These are phyloP conservation scores for Panicum miliaceum DNA, from an alignment of 176 grass and related monocot species.

Conservation along the genomic window DNA sequence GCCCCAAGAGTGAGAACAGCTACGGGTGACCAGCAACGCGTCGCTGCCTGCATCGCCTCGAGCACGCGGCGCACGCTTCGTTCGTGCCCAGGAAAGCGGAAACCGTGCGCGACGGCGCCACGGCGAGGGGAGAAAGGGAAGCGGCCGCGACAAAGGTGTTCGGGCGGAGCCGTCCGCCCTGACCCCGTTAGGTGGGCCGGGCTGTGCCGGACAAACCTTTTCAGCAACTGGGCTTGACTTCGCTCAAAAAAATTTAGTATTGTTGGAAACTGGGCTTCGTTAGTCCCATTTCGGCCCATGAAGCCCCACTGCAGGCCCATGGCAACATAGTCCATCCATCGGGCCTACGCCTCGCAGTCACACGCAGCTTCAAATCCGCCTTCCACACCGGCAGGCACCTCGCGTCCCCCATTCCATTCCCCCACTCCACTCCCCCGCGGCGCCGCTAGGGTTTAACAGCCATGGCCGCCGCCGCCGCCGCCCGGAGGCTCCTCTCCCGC, in stretches of 20 bases:
- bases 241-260: too few relatives aligned
- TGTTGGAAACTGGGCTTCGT: neutral
- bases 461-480: conserved; percentile 51
- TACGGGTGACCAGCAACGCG: neutral
- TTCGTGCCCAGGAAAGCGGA: neutral
- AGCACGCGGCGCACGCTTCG: neutral
- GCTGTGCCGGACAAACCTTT: too few relatives aligned
- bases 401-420: conserved; percentile 3
- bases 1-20: neutral
- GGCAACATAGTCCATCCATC: neutral
- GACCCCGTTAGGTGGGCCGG: too few relatives aligned
- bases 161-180: neutral
- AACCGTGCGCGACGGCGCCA: neutral
- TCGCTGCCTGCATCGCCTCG: neutral
- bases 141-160: neutral
- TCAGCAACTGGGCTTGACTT: neutral
- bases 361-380: conserved; percentile 27
- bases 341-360: neutral
- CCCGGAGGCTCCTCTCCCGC: conserved; percentile 55
- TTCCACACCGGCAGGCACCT: too few relatives aligned
- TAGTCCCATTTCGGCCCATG: neutral
- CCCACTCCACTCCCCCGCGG: neutral
- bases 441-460: conserved; percentile 53
- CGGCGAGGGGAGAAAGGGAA: neutral
- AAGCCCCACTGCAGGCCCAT: neutral